Evolutionary conservation across 2,329 filamentous ascomycete species (phyloP).

Genomic region (Trichoderma koningiopsis): DNA sequence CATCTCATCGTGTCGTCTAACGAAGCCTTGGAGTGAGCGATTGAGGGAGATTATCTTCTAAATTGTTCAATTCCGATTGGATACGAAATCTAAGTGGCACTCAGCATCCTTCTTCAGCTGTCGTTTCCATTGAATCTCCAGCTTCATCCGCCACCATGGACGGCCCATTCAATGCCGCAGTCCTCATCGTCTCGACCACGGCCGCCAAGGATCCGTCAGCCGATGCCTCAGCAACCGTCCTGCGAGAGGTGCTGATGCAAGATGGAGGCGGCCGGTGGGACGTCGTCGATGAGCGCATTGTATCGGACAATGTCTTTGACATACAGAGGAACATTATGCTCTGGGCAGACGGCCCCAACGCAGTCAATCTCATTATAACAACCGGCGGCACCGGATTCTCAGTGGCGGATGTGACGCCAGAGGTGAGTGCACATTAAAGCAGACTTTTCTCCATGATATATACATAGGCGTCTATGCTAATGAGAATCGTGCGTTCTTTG

Average conservation of each 20-base stretch:
- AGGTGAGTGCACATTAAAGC: slow-evolving; percentile 54
- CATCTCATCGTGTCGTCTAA: not conserved
- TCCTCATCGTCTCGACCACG: slow-evolving; percentile 90
- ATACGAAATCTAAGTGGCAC: not conserved
- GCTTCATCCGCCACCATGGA: slow-evolving; percentile 19
- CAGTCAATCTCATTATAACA: slow-evolving; percentile 77
- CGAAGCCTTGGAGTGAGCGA: not conserved
- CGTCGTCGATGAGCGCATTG: slow-evolving; percentile 69
- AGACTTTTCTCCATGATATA: not conserved
- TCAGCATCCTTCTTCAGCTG: not conserved
- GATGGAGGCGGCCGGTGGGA: slow-evolving; percentile 73
- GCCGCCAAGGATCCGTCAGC: slow-evolving; percentile 76
- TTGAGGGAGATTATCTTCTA: too few relatives aligned
- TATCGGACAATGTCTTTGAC: slow-evolving; percentile 71
- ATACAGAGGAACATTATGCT: slow-evolving; percentile 73
- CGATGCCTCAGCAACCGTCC: slow-evolving; percentile 69
- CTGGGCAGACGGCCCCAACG: slow-evolving; percentile 70
- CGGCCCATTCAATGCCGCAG: slow-evolving; percentile 65
- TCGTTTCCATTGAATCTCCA: not conserved
- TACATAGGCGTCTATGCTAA: not conserved
- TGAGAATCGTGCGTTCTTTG: not conserved
- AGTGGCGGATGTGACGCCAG: slow-evolving; percentile 80
- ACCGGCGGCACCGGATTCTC: slow-evolving; percentile 96
- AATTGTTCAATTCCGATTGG: not conserved
- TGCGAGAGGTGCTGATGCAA: slow-evolving; percentile 69